Conservation (phyloP, 257 asterid genomes). For the Echium plantagineum region DNA sequence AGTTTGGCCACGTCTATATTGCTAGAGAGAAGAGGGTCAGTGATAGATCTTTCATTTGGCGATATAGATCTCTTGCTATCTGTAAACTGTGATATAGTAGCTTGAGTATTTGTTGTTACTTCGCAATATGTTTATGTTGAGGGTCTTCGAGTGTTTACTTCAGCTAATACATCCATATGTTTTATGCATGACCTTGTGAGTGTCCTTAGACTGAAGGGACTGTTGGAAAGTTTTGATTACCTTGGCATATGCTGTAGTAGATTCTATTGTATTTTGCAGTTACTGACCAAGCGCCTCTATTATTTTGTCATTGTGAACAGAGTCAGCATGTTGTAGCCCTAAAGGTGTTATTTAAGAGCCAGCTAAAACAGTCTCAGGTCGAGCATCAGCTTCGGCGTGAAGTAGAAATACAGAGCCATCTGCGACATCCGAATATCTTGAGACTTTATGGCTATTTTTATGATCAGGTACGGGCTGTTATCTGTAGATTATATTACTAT, state of each 20-base stretch:
- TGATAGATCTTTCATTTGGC: constrained; percentile 1
- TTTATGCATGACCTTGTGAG: no score
- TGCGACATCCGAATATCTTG: constrained; percentile 86
- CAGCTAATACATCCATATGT: neutral
- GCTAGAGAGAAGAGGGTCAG: constrained; percentile 78
- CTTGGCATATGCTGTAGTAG: neutral
- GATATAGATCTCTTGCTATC: neutral
- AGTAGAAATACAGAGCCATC: constrained; percentile 94
- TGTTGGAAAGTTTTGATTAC: no score
- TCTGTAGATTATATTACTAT: neutral
- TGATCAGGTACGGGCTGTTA: constrained; percentile 50
- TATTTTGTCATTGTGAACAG: constrained; percentile 20
- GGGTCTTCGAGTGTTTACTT: neutral
- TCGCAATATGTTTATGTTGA: neutral
- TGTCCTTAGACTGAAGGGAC: no score
- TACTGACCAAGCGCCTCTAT: neutral
- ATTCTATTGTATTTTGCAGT: neutral
- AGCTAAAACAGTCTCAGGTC: constrained; percentile 80
- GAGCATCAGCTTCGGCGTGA: constrained; percentile 97
- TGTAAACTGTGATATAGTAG: neutral
- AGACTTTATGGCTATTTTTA: constrained; percentile 89
- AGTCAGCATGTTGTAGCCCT: constrained; percentile 87
- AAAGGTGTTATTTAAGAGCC: constrained; percentile 80
- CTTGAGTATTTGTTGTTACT: neutral
- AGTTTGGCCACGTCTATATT: constrained; percentile 83